phyloP scores from a whole-genome alignment of 768 basidiomycete genomes.

The Lentinula sp. region DNA sequence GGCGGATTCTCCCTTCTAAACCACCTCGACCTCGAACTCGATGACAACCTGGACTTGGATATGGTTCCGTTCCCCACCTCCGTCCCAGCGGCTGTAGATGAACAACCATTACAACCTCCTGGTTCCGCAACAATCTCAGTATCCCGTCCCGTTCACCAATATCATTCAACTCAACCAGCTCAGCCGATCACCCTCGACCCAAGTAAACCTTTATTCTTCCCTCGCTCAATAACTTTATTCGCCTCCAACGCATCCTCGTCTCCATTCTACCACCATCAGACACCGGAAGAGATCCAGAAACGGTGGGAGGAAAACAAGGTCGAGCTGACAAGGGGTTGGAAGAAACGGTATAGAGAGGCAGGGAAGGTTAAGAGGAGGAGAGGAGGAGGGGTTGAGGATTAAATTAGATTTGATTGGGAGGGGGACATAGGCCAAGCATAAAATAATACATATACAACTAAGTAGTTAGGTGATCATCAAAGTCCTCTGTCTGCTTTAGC shows the following conservation, averaged over 20 bases:
- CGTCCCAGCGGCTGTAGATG: slow-evolving; percentile 9
- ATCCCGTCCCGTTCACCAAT: slow-evolving; percentile 4
- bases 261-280: slow-evolving; percentile 23
- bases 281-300: slow-evolving; percentile 54
- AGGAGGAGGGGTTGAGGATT: slow-evolving; percentile 32
- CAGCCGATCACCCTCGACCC: slow-evolving; percentile 40
- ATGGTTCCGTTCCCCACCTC: slow-evolving; percentile 12
- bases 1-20: slow-evolving; percentile 72
- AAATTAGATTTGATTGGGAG: slow-evolving; percentile 11
- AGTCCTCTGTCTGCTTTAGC: neutral
- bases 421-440: neutral
- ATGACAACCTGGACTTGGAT: slow-evolving; percentile 39
- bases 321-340: slow-evolving; percentile 72
- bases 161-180: slow-evolving; percentile 15
- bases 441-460: too few relatives aligned
- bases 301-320: slow-evolving; percentile 68
- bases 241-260: neutral
- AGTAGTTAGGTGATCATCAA: neutral
- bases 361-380: slow-evolving; percentile 56
- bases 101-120: slow-evolving; percentile 5
- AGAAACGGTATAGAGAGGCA: slow-evolving; percentile 70
- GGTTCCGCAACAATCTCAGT: neutral
- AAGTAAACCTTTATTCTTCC: slow-evolving; percentile 60
- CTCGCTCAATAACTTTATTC: slow-evolving; percentile 22
- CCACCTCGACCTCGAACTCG: slow-evolving; percentile 69